phyloP scores from a whole-genome alignment of 768 basidiomycete genomes.

The Russula foetens region DNA sequence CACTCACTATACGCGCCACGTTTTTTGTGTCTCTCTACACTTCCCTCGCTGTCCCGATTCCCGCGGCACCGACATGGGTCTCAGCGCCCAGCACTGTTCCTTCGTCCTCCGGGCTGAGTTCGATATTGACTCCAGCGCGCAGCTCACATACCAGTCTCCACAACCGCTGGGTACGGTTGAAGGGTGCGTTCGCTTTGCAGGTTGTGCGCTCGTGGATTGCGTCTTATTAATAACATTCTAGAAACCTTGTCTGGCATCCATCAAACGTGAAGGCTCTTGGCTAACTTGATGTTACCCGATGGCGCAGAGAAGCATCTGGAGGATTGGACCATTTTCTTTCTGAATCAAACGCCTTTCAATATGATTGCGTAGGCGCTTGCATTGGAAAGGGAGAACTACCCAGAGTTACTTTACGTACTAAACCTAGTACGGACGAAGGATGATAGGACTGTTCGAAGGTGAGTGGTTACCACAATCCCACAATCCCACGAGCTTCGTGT shows the following conservation, averaged over 20 bases:
- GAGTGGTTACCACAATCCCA: conserved; percentile 22
- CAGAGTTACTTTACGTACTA: conserved; percentile 74
- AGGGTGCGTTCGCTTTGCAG: conserved; percentile 47
- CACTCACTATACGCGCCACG: background rate
- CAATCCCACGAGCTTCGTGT: background rate
- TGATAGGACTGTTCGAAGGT: conserved; percentile 77
- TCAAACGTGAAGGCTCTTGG: conserved; percentile 86
- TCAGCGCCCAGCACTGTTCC: conserved; percentile 70
- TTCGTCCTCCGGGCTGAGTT: conserved; percentile 98
- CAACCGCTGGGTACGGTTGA: conserved; percentile 92
- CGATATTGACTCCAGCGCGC: conserved; percentile 91
- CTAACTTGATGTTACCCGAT: conserved; percentile 97
- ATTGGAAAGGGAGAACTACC: conserved; percentile 38
- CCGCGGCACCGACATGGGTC: conserved; percentile 36
- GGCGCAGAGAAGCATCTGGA: conserved; percentile 91
- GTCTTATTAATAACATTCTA: background rate
- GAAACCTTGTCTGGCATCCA: conserved; percentile 7
- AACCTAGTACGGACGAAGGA: conserved; percentile 92
- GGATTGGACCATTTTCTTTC: conserved; percentile 98
- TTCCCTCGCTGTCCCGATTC: background rate
- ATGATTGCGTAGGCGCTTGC: conserved; percentile 77
- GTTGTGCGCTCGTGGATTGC: background rate
- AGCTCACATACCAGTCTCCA: conserved; percentile 93
- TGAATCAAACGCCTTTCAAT: conserved; percentile 90
- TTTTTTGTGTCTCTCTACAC: background rate